Base-by-base conservation (phyloP, 2,329 filamentous ascomycete genomes). In the Colletotrichum tropicicola region DNA sequence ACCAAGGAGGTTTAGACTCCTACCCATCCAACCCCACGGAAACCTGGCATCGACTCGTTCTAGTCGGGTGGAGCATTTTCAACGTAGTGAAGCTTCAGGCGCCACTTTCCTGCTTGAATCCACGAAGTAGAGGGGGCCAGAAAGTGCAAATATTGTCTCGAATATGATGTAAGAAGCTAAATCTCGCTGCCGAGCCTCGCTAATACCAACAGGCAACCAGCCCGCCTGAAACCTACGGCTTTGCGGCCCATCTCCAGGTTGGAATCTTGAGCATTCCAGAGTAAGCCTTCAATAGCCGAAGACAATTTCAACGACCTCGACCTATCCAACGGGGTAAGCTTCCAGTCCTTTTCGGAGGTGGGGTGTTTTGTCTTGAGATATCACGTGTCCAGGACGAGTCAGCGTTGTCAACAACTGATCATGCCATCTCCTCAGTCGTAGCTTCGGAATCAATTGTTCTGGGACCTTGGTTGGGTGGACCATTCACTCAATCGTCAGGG, bases 211-310 rank as follows among this genome's bases (percentile, higher is more conserved):
- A 63, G 45, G 59, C 54, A 59, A 23, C 53, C 37, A 39, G 28
- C 10, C 54, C 13, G n/a, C 59, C 45, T 63, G 59, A 63, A 59
- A 63, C 59, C 25, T 23, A 35, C 13, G 32, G 39, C 12, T 23
- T 43, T 41, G 47, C 53, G 45, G 37, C 47, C 28, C 44, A 47
- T 53, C 53, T n/a, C 21, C 25, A 21, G 21, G n/a, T 25, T 63
- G 59, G 54, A 52, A 63, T 52, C 17, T 25, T 21, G 15, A 44
- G 35, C 28, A 37, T 45, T 28, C 28, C 41, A 39, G 7, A n/a
- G 32, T 21, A n/a, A 44, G 35, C 28, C 28, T 45, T 28, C 28
- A 27, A 39, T 4, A n/a, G 32, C n/a, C 5, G 25, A 28, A 51
- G 28, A 32, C 30, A 35, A 28, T 32, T 41, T 19, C 10, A 27